Evolutionary conservation across 179 eudicot species (phyloP), one percentile per base, ranked within the genome.

Genomic region (Spergularia azorica): DNA sequence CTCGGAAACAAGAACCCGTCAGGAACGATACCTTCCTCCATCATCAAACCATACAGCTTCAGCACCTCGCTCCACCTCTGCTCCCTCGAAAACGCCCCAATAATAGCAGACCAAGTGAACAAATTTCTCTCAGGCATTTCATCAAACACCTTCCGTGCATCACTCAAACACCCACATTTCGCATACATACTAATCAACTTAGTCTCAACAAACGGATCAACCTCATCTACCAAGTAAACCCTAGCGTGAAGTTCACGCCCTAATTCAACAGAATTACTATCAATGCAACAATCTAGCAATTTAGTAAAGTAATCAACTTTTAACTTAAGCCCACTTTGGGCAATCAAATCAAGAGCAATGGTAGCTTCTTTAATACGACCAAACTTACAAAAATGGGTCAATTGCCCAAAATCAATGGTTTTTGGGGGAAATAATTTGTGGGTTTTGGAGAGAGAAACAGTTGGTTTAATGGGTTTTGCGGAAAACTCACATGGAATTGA

Each of bases 151-250:
- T 78, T 84, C 11, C 90, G 86, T 0, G 98, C 98, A 43, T 84
- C 87, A 13, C 20, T 64, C 77, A 90, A 74, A 77, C 72, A 81
- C 72, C 97, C 98, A 78, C 95, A 93, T 82, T 90, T 92, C 0
- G 90, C 88, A 80, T 89, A 92, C 93, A 94, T 89, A 4, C 96
- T 72, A 21, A 94, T 86, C 80, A 94, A 80, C 71, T 92, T 94
- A 36, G 92, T 88, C 82, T 83, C 89, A 13, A 86, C 77, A 80
- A 87, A 87, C 0, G 83, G 78, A 46, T 83, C 81, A 21, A 82
- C 55, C 36, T 51, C 76, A 46, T 87, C 77, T 12, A 92, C 80
- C 71, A 85, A 68, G 43, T 74, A 58, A 6, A 93, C 10, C 32
- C 83, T 80, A 6, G 83, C 73, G 57, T 93, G 95, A 13, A 90